Evolutionary conservation across 345 rosid genomes (phyloP).

Genomic region (Citrus australasica): DNA sequence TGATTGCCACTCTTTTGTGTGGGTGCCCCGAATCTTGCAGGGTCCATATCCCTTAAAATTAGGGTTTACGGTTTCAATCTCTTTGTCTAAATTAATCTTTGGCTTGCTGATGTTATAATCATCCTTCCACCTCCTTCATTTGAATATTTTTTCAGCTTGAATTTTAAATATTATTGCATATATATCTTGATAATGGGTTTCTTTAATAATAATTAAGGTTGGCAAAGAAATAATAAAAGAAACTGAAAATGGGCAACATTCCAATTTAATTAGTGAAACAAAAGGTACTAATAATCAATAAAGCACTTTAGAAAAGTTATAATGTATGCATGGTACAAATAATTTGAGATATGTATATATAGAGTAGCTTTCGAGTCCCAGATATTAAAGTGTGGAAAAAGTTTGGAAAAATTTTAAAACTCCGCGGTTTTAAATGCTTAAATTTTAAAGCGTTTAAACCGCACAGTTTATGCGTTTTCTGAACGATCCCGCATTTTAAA

Average conservation of each 20-base stretch:
- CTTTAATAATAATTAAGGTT: constrained; percentile 13
- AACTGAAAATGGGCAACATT: not conserved
- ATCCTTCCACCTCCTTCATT: constrained; percentile 37
- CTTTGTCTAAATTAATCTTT: constrained; percentile 12
- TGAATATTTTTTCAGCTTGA: constrained; percentile 1
- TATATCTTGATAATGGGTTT: constrained; percentile 14
- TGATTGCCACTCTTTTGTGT: constrained; percentile 51
- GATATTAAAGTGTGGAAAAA: too few relatives aligned
- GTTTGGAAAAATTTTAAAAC: too few relatives aligned
- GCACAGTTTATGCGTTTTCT: too few relatives aligned
- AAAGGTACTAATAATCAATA: not conserved
- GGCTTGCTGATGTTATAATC: constrained; percentile 34
- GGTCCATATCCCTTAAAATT: constrained; percentile 32
- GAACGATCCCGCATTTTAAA: too few relatives aligned
- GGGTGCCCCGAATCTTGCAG: constrained; percentile 33
- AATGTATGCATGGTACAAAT: not conserved
- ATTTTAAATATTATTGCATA: not conserved
- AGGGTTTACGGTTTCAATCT: constrained; percentile 17
- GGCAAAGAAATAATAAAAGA: not conserved
- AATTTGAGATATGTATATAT: not conserved
- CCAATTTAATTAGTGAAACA: not conserved
- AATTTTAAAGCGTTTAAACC: too few relatives aligned
- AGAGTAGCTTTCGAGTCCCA: too few relatives aligned
- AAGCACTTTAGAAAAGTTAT: not conserved
- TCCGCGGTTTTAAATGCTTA: too few relatives aligned